Evolutionary conservation across 768 basidiomycete species (phyloP), one percentile per base, ranked within the genome.

Genomic region (Rhodosporidiobolus odoratus): DNA sequence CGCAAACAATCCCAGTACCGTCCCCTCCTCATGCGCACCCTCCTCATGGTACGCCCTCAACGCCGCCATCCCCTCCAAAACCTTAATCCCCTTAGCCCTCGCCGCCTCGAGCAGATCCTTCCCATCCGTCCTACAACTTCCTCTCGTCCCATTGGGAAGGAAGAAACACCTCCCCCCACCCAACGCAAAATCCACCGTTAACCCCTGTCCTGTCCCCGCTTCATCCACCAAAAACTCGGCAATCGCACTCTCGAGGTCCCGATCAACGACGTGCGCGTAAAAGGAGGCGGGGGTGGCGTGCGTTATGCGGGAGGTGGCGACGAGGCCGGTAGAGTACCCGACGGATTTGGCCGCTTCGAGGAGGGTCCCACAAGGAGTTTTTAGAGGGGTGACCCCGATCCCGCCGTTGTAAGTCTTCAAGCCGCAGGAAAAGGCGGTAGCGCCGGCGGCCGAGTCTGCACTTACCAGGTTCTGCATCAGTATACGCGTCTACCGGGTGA

Each of bases 361-460:
- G 52, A 79, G 63, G 25, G 77, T 78, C 35, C 75, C 77, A 57
- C 70, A 62, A 3, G 78, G 73, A 23, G 43, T 21, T 34, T 32
- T 40, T 15, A 53, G 21, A 56, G 76, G 69, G 10, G 67, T 66
- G 21, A 75, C 66, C 4, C 66, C 72, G 48, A 78, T 74, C 2
- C 69, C 78, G 16, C 78, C 77, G 65, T 78, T 78, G 67, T 71
- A 78, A 19, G 73, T 76, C 47, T 78, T 77, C 57, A 74, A n/a
- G 13, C n/a, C 71, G 52, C 74, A 75, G 25, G 74, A 69, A 48
- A 78, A 78, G 15, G 78, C 77, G 9, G 78, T 79, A 0, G 76
- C 77, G 16, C 74, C 77, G 17, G 78, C 78, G 2, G 78, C 78
- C 0, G 74, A 75, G n/a, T n/a, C n/a, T n/a, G n/a, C n/a, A n/a